Percentiles rank a stretch among this genome's conserved stretches.
Evolutionary conservation across 2,329 filamentous ascomycete species (phyloP).

Genomic region (Fusarium sp.): DNA sequence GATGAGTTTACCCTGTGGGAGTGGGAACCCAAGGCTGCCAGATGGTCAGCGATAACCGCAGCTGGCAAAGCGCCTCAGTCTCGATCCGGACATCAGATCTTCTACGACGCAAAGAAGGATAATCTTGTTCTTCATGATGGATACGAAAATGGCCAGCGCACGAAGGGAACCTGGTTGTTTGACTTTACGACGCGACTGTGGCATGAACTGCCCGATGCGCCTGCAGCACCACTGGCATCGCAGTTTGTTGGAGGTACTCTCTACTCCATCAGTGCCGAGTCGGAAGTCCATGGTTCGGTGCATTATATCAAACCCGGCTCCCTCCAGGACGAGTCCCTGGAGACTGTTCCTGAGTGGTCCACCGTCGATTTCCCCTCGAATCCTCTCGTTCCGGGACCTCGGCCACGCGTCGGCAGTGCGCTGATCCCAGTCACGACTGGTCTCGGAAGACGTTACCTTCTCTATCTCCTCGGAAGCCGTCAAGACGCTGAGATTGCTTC

Average conservation of each 20-base stretch:
- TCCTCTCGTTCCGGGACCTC: slow-evolving; percentile 29
- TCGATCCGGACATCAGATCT: slow-evolving; percentile 31
- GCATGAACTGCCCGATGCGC: slow-evolving; percentile 27
- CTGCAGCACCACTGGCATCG: slow-evolving; percentile 14
- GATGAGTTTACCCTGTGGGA: slow-evolving; percentile 35
- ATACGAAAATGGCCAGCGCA: slow-evolving; percentile 9
- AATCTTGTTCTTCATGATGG: slow-evolving; percentile 34
- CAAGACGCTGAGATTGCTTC: slow-evolving; percentile 21
- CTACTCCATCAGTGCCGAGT: slow-evolving; percentile 38
- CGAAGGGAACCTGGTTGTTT: slow-evolving; percentile 37
- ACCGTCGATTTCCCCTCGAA: slow-evolving; percentile 38
- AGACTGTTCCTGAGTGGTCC: slow-evolving; percentile 14
- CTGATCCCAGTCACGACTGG: slow-evolving; percentile 33
- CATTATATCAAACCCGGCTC: slow-evolving; percentile 27
- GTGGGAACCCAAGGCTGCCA: slow-evolving; percentile 28
- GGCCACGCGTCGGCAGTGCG: slow-evolving; percentile 38
- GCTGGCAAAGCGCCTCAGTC: slow-evolving; percentile 27
- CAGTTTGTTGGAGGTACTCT: slow-evolving; percentile 36
- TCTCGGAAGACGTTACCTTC: slow-evolving; percentile 28
- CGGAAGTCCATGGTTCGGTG: slow-evolving; percentile 31
- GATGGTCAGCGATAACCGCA: slow-evolving; percentile 26
- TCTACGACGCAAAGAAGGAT: slow-evolving; percentile 30
- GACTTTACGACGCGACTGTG: slow-evolving; percentile 33
- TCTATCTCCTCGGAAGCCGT: slow-evolving; percentile 41
- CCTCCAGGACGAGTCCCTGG: slow-evolving; percentile 21